phyloP scores from a whole-genome alignment of 2,329 filamentous ascomycete species.

The Phialophora macrospora region DNA sequence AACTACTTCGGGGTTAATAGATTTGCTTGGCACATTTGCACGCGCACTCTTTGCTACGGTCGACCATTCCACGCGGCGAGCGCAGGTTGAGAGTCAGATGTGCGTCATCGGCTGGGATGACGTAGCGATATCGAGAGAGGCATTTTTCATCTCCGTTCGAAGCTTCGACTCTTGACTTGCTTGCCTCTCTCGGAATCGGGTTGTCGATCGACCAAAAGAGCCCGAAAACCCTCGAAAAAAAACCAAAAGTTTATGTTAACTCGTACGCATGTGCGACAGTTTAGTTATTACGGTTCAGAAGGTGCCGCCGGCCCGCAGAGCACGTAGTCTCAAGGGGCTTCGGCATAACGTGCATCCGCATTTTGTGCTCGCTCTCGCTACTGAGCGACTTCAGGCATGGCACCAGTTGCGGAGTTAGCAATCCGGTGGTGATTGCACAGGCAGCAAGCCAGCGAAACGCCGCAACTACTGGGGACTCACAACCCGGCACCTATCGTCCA shows the following conservation, averaged over 20 bases:
- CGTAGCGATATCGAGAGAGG: not conserved
- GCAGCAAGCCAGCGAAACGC: not conserved
- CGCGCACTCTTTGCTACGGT: not conserved
- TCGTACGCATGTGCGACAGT: not conserved
- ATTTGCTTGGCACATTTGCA: not conserved
- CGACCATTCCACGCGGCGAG: not conserved
- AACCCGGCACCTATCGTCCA: not conserved
- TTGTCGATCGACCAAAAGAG: not conserved
- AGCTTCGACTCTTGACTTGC: no score
- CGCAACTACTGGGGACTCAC: not conserved
- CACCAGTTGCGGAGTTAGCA: not conserved
- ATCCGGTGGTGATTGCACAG: not conserved
- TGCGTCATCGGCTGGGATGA: not conserved
- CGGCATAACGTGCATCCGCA: not conserved
- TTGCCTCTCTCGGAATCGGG: not conserved
- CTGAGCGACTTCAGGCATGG: constrained; percentile 1
- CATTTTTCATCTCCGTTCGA: not conserved
- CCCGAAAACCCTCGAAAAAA: no score
- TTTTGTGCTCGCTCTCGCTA: not conserved
- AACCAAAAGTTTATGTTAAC: not conserved
- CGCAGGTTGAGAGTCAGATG: not conserved
- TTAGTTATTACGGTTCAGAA: not conserved
- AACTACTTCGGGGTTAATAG: constrained; percentile 6
- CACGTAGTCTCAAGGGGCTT: not conserved
- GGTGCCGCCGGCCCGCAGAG: not conserved